These are phyloP conservation scores for Rhodotorula sphaerocarpa DNA, from an alignment of 768 basidiomycete genomes.

Conservation along the genomic window DNA sequence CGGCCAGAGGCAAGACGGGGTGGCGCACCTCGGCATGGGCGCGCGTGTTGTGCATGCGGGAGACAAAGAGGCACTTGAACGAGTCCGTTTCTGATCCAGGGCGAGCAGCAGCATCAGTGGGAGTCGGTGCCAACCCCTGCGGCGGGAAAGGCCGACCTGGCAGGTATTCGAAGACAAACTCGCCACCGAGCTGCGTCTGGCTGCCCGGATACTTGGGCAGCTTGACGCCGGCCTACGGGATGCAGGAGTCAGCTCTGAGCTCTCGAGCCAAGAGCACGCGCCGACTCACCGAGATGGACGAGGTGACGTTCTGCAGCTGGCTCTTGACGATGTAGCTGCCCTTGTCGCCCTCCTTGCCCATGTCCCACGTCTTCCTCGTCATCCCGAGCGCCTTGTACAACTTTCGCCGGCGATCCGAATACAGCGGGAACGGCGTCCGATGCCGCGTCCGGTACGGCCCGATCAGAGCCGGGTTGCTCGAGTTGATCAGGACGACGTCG, in stretches of 20 bases:
- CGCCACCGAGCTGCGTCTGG: constrained; percentile 32
- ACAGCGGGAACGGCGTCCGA: constrained; percentile 61
- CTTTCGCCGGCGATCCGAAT: constrained; percentile 64
- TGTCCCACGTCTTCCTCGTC: constrained; percentile 51
- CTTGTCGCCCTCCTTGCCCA: constrained; percentile 49
- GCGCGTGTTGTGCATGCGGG: constrained; percentile 20
- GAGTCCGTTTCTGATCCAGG: neutral
- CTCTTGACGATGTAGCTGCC: constrained; percentile 53
- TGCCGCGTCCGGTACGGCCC: constrained; percentile 41
- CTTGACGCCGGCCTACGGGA: constrained; percentile 15
- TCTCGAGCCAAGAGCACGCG: no score
- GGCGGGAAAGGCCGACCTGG: neutral
- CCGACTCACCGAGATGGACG: constrained; percentile 15
- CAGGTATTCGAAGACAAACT: constrained; percentile 25
- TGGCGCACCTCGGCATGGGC: constrained; percentile 17
- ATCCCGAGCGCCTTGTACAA: constrained; percentile 72
- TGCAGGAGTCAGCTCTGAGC: neutral
- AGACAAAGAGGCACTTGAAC: constrained; percentile 16
- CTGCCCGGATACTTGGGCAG: constrained; percentile 26
- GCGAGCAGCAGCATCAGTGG: neutral
- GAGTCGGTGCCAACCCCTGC: no score
- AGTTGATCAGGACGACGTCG: constrained; percentile 28
- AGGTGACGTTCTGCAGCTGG: constrained; percentile 15
- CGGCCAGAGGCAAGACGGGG: neutral
- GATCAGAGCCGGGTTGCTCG: constrained; percentile 20